Evolutionary conservation across 768 basidiomycete species (phyloP), one percentile per base, ranked within the genome.

Genomic region (Suillus hirtellus): DNA sequence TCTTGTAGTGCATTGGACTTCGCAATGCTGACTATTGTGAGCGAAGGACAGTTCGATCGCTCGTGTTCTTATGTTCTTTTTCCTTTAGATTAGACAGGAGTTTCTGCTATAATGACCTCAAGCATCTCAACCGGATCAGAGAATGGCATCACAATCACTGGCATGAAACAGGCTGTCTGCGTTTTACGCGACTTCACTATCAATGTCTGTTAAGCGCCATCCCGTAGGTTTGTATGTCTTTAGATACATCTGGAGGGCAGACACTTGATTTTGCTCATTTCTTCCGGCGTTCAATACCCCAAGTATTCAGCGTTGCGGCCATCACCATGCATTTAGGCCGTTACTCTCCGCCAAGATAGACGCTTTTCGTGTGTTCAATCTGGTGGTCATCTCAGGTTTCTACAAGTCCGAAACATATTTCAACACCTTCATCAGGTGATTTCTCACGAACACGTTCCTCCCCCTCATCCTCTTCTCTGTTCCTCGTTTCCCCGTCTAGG

Each of bases 341-440:
- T 37, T 43, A 44, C 21, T 49, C 3, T 46, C 37, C 31, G 31
- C 31, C 4, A 55, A 9, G 17, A 31, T 37, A 31, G 19, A 74
- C 60, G 21, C 64, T 53, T 43, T 1, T 24, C 47, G 90, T 64
- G 73, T 86, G 52, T 90, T 88, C 85, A 95, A 99, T 74, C 73
- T 87, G 63, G 68, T 84, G 64, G 84, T 92, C 66, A 86, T 97
- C 72, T 82, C 79, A 12, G 80, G 75, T 63, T 77, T 90, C 65
- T 94, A 88, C 76, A 89, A 91, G 73, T 75, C 80, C n/a, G 83
- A 92, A 24, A 82, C 78, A 54, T 87, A 82, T 74, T 79, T 89
- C 65, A 90, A 92, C 69, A 68, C 84, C 3, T 77, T 86, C 70
- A 80, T 93, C 31, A 31, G 31, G 31, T 31, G 31, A 80, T 84